phyloP scores from a whole-genome alignment of 805 yeast species.

The Starmerella etchellsii region DNA sequence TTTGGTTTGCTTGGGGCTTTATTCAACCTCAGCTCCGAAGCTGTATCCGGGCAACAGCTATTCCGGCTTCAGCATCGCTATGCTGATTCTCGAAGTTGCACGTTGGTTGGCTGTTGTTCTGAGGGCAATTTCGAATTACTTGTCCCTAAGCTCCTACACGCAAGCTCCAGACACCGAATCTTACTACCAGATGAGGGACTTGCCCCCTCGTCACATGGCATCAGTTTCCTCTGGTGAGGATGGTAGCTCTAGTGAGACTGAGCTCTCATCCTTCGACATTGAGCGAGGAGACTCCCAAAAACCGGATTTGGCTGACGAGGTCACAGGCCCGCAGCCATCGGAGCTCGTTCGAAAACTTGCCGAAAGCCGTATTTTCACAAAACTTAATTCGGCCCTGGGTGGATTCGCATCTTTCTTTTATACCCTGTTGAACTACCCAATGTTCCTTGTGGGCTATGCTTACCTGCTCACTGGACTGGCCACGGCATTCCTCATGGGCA shows the following conservation, averaged over 20 bases:
- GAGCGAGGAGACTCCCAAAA: constrained; percentile 4
- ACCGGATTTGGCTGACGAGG: not conserved
- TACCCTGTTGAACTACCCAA: constrained; percentile 46
- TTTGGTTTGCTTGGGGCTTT: constrained; percentile 42
- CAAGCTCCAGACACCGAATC: too few relatives aligned
- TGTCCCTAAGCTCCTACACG: too few relatives aligned
- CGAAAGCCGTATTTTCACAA: constrained; percentile 16
- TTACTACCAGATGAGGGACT: too few relatives aligned
- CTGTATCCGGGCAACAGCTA: constrained; percentile 72
- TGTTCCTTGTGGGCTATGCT: constrained; percentile 46
- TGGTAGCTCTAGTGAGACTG: constrained; percentile 12
- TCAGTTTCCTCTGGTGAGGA: constrained; percentile 11
- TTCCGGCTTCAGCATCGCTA: constrained; percentile 47
- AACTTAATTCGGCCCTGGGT: constrained; percentile 22
- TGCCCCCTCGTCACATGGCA: constrained; percentile 3
- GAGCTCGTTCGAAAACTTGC: constrained; percentile 14
- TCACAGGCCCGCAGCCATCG: not conserved
- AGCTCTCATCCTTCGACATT: constrained; percentile 10
- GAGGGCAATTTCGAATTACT: constrained; percentile 11
- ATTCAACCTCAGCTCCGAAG: constrained; percentile 45
- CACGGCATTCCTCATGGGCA: constrained; percentile 57
- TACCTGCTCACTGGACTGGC: constrained; percentile 49
- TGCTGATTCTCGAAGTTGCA: constrained; percentile 38
- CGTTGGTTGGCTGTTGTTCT: constrained; percentile 37
- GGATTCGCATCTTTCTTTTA: constrained; percentile 32